Base-by-base conservation (phyloP, 192 early-diverging fungal species). In the Thoreauomyces humboldtii region DNA sequence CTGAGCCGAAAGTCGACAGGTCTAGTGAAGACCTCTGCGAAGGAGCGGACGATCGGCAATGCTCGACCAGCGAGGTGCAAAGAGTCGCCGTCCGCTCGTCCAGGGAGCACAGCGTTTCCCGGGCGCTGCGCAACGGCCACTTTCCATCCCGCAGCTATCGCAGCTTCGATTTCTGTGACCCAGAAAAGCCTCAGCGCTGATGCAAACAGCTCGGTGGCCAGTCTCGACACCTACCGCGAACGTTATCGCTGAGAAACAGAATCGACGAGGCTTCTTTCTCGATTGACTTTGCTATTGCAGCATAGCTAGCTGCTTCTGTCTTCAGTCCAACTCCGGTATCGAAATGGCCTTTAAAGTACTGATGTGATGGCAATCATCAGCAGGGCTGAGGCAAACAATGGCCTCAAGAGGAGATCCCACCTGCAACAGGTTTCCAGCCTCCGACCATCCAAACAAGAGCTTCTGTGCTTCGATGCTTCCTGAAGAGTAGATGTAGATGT, bases 401-500 rank as follows among this genome's bases (percentile, higher is more conserved):
- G 38, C 38, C 11, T 17, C 51, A 42, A 29, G 35, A 42, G 35
- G 27, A 28, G 38, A 58, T 7, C n/a, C 65, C 79, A 86, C 83
- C 28, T 72, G 66, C 24, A 84, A 74, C 42, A 98, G 52, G 53
- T 96, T 78, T 14, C 93, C 94, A 43, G 91, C 82, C 35, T 88
- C 83, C 2, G 88, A 88, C 65, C 82, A 86, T 14, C 87, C 86
- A 76, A 99, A 96, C 7, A 99, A 72, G 11, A 96, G 79, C 74
- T 98, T 98, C 61, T 99, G 96, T 0, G 95, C 96, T 34, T 79
- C 74, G 4, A 99, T 82, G 46, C 92, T 94, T 9, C 96, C 96
- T 61, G 94, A 97, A 27, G 94, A 96, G 81, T 98, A 99, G 33
- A 99, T 96, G 68, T 88, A 96, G 41, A 98, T 80, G 61, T 77